Conservation (phyloP, 1,139 yeast species). For the Blastobotrys proliferans region DNA sequence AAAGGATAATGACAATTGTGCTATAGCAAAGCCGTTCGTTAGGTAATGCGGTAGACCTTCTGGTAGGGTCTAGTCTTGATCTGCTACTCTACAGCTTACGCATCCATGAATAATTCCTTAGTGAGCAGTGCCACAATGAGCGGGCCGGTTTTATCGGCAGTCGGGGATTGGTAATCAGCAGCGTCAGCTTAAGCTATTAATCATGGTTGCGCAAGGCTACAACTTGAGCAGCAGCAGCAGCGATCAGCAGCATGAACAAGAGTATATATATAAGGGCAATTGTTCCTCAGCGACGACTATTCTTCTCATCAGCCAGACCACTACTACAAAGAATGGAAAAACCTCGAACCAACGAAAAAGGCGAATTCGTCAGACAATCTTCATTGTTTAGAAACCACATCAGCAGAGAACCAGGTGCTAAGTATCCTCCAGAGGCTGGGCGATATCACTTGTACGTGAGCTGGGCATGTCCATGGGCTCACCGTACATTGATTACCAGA, state of each 20-base stretch:
- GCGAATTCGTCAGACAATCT: conserved; percentile 13
- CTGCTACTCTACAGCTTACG: no score
- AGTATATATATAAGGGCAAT: not conserved
- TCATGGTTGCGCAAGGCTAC: no score
- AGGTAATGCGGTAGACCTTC: no score
- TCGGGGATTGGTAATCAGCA: no score
- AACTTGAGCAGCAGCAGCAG: not conserved
- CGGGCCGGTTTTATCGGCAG: no score
- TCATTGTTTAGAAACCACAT: conserved; percentile 55
- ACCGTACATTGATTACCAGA: conserved; percentile 73
- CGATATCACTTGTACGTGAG: conserved; percentile 88
- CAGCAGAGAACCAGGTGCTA: conserved; percentile 54
- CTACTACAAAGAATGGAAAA: not conserved
- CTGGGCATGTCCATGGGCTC: conserved; percentile 95
- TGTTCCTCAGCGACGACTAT: not conserved
- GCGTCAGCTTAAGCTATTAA: no score
- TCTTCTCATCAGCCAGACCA: not conserved
- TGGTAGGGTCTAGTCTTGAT: no score
- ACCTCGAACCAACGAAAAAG: conserved; percentile 10
- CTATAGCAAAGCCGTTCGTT: no score
- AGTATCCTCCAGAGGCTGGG: conserved; percentile 67
- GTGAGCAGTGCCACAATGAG: no score
- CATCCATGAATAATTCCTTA: no score
- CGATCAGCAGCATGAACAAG: not conserved
- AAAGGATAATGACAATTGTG: no score